Percentiles rank a stretch among this genome's conserved stretches.
phyloP scores from a whole-genome alignment of 2,329 filamentous ascomycete genomes.

The Trichoderma endophyticum region DNA sequence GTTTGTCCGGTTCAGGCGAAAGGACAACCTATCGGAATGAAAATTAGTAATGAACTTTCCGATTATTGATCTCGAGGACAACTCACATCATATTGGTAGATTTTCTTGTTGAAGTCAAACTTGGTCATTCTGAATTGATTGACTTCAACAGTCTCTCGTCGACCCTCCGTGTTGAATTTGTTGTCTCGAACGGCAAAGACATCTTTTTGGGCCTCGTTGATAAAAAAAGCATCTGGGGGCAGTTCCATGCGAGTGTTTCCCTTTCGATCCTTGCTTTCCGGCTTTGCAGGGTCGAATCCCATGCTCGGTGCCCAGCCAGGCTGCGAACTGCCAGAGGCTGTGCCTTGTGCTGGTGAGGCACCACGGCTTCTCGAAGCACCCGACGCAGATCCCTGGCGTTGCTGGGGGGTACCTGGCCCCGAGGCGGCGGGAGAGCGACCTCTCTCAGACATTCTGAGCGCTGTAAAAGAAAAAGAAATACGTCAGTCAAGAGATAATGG shows the following conservation, averaged over 20 bases:
- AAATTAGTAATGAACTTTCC: not conserved
- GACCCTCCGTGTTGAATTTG: conserved; percentile 56
- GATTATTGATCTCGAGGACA: not conserved
- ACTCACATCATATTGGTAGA: conserved; percentile 85
- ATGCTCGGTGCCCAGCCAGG: conserved; percentile 30
- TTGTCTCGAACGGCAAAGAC: conserved; percentile 35
- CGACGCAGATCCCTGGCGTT: not conserved
- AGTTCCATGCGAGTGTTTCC: conserved; percentile 53
- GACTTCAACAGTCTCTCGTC: conserved; percentile 53
- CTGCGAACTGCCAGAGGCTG: conserved; percentile 20
- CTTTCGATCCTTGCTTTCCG: conserved; percentile 30
- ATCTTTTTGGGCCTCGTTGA: conserved; percentile 32
- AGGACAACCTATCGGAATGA: conserved; percentile 55
- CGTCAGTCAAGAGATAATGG: not conserved
- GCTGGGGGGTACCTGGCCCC: not conserved
- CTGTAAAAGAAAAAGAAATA: conserved; percentile 3
- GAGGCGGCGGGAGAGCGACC: conserved; percentile 28
- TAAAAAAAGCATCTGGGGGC: conserved; percentile 54
- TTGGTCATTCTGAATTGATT: conserved; percentile 72
- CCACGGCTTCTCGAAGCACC: conserved; percentile 17
- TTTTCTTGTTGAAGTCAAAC: conserved; percentile 54
- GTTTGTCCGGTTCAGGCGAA: conserved; percentile 60
- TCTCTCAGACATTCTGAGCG: conserved; percentile 33
- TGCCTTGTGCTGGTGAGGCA: conserved; percentile 23
- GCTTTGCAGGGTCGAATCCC: conserved; percentile 45